These are phyloP conservation scores for Aspergillus biplanus DNA, from an alignment of 495 filamentous ascomycete species.

Conservation along the genomic window DNA sequence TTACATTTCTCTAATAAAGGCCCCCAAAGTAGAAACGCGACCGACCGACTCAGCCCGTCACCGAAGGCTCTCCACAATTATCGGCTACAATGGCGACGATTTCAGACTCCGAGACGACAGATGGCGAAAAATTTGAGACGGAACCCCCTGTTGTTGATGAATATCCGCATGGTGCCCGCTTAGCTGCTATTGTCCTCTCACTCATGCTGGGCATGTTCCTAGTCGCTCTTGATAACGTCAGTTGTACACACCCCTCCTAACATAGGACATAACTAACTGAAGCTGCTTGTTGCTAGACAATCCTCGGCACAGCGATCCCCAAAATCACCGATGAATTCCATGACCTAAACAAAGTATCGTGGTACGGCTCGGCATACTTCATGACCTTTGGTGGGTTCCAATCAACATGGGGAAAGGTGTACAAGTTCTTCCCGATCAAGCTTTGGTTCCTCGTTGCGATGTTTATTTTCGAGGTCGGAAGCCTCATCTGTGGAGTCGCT, in stretches of 20 bases:
- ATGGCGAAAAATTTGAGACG: neutral
- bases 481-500: constrained; percentile 29
- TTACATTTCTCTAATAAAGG: neutral
- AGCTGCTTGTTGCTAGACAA: neutral
- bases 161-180: constrained; percentile 2
- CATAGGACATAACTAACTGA: neutral
- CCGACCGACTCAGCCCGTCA: neutral
- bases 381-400: constrained; percentile 11
- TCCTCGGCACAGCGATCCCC: constrained; percentile 5
- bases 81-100: neutral
- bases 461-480: constrained; percentile 18
- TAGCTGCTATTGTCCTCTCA: neutral
- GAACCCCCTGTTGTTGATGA: neutral
- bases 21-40: neutral
- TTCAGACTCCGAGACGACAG: neutral
- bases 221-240: constrained; percentile 1
- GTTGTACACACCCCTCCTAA: neutral
- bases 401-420: neutral
- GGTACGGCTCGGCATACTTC: constrained; percentile 51
- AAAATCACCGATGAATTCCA: constrained; percentile 66
- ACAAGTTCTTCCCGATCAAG: constrained; percentile 13
- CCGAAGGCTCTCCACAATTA: neutral
- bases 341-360: constrained; percentile 65
- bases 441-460: constrained; percentile 6
- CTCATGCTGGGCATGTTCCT: constrained; percentile 5